These are phyloP conservation scores for Peniophora sp. DNA, from an alignment of 1,284 basidiomycete species.

Conservation along the genomic window DNA sequence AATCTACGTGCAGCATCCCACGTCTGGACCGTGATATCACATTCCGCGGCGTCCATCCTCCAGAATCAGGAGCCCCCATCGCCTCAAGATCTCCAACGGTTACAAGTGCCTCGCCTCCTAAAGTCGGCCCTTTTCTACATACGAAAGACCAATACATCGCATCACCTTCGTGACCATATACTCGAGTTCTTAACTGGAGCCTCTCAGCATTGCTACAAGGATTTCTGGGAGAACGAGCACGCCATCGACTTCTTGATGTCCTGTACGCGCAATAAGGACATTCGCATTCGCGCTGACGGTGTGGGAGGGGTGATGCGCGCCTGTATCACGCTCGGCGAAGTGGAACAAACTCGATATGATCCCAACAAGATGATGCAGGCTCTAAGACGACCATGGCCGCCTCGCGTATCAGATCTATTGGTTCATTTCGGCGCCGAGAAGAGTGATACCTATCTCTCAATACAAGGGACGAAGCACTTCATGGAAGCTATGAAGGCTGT, in stretches of 20 bases:
- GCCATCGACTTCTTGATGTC: conserved; percentile 44
- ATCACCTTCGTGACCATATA: conserved; percentile 42
- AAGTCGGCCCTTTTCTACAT: conserved; percentile 33
- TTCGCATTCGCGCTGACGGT: conserved; percentile 39
- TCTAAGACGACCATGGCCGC: conserved; percentile 32
- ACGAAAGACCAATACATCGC: conserved; percentile 34
- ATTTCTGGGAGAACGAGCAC: conserved; percentile 33
- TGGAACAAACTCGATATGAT: conserved; percentile 35
- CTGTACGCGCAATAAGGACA: conserved; percentile 42
- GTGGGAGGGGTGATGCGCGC: conserved; percentile 46
- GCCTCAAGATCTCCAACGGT: conserved; percentile 25
- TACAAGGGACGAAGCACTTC: conserved; percentile 32
- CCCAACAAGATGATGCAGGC: conserved; percentile 32
- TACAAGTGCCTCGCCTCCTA: conserved; percentile 40
- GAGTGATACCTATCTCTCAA: conserved; percentile 37
- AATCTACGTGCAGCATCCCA: conserved; percentile 44
- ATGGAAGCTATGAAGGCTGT: conserved; percentile 43
- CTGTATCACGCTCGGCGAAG: conserved; percentile 31
- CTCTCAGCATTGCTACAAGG: conserved; percentile 34
- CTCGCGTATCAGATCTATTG: conserved; percentile 36
- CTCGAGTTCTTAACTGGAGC: conserved; percentile 34
- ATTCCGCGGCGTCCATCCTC: conserved; percentile 40
- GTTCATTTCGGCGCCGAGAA: conserved; percentile 37
- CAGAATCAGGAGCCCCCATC: conserved; percentile 30
- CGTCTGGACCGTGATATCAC: conserved; percentile 42